Conservation (phyloP, 192 early-diverging fungal genomes). For the Allomyces arbusculus region DNA sequence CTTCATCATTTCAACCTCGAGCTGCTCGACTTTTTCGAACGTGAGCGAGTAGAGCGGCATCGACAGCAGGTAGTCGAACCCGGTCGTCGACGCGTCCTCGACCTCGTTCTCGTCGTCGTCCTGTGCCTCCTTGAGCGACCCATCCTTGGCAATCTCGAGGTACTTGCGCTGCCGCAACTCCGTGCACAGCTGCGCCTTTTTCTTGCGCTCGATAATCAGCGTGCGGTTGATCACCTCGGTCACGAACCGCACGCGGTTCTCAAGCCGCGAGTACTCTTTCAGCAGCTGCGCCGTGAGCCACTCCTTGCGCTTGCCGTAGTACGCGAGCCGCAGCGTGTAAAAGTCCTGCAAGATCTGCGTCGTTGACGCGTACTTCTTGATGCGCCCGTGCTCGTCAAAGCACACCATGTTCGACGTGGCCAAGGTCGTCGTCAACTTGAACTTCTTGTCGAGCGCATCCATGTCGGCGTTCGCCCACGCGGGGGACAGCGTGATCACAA, state of each 20-base stretch:
- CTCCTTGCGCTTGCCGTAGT: conserved; percentile 77
- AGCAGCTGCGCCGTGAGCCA: conserved; percentile 37
- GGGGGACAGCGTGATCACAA: conserved; percentile 37
- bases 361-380: conserved; percentile 54
- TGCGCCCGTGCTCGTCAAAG: conserved; percentile 68
- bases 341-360: conserved; percentile 75
- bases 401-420: conserved; percentile 82
- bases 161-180: conserved; percentile 53
- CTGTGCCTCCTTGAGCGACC: conserved; percentile 13
- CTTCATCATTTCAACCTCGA: conserved; percentile 41
- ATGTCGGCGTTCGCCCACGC: conserved; percentile 48
- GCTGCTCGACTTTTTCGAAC: conserved; percentile 58
- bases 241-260: conserved; percentile 79
- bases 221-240: conserved; percentile 68
- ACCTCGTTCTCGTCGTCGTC: conserved; percentile 22
- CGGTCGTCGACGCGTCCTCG: conserved; percentile 7
- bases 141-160: conserved; percentile 20
- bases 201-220: conserved; percentile 66
- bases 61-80: conserved; percentile 67
- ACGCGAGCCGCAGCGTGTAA: conserved; percentile 58
- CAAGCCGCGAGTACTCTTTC: conserved; percentile 41
- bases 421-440: conserved; percentile 53
- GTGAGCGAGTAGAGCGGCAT: conserved; percentile 87
- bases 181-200: conserved; percentile 49
- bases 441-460: conserved; percentile 61